phyloP scores from a whole-genome alignment of 331 rosid genomes.

The Pyrus hybrid region DNA sequence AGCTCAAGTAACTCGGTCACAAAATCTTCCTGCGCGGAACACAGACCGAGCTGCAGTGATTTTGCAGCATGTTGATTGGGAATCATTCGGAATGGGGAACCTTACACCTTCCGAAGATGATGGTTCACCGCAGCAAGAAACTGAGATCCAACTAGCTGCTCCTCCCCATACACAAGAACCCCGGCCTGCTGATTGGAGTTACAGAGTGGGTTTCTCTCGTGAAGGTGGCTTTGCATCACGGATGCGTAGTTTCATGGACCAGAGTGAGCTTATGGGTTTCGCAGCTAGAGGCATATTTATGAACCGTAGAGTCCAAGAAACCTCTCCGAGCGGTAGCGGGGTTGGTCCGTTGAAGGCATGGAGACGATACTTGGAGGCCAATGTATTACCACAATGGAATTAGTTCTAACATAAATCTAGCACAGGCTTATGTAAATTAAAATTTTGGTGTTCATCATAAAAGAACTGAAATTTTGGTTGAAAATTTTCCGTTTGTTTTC shows the following conservation, averaged over 20 bases:
- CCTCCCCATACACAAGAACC: conserved; percentile 18
- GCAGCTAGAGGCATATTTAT: conserved; percentile 83
- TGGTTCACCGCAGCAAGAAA: conserved; percentile 27
- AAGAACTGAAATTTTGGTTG: background rate
- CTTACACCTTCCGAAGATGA: conserved; percentile 27
- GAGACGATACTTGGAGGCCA: conserved; percentile 75
- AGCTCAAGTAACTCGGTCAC: conserved; percentile 38
- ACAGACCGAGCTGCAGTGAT: conserved; percentile 46
- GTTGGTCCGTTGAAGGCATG: conserved; percentile 60
- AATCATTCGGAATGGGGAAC: conserved; percentile 61
- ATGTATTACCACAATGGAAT: conserved; percentile 43
- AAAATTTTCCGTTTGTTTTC: no score
- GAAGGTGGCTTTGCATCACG: conserved; percentile 30
- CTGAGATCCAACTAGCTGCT: conserved; percentile 11
- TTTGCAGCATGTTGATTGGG: conserved; percentile 83
- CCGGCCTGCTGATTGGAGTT: conserved; percentile 20
- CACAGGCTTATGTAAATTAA: conserved; percentile 1
- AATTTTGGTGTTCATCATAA: background rate
- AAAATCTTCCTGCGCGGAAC: conserved; percentile 14
- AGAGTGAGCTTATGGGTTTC: conserved; percentile 68
- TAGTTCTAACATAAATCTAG: background rate
- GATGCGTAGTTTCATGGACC: conserved; percentile 67
- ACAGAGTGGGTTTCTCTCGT: conserved; percentile 42
- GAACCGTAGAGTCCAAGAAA: conserved; percentile 26
- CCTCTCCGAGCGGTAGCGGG: conserved; percentile 17